Conservation (phyloP, 129 eudicot genomes). For the Flaveria ramosissima region DNA sequence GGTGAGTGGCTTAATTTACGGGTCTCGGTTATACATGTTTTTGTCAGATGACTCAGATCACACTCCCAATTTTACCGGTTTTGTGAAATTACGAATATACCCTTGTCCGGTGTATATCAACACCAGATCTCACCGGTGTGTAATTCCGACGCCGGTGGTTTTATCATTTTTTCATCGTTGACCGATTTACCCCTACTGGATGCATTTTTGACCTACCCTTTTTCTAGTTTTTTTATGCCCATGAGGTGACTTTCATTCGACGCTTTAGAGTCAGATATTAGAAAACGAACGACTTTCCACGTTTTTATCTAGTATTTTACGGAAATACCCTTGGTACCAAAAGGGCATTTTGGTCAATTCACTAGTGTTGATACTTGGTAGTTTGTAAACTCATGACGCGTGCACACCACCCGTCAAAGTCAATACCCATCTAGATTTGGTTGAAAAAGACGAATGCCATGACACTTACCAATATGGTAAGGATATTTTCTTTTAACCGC, state of each 20-base stretch:
- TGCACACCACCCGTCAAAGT: conserved; percentile 43
- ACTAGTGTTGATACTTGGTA: not conserved
- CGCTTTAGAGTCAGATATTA: conserved; percentile 33
- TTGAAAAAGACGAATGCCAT: conserved; percentile 16
- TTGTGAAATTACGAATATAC: conserved; percentile 28
- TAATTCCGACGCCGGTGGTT: conserved; percentile 1
- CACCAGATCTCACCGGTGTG: conserved; percentile 21
- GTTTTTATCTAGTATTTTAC: conserved; percentile 34
- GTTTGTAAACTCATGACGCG: conserved; percentile 42
- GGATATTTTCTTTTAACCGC: conserved; percentile 17
- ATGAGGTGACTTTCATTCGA: conserved; percentile 35
- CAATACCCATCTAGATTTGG: conserved; percentile 37
- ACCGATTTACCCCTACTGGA: conserved; percentile 19
- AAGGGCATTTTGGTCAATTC: conserved; percentile 39
- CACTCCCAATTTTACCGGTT: conserved; percentile 35
- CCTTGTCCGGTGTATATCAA: conserved; percentile 29
- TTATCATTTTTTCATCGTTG: not conserved
- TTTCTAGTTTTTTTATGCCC: conserved; percentile 2
- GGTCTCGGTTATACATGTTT: conserved; percentile 26
- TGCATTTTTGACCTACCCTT: conserved; percentile 1
- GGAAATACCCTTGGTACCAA: conserved; percentile 28
- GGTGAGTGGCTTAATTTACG: conserved; percentile 27
- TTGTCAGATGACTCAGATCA: conserved; percentile 15
- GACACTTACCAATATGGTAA: not conserved
- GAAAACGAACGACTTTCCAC: conserved; percentile 50